These are phyloP conservation scores for Monosporascus sp. DNA, from an alignment of 2,329 filamentous ascomycete species.

Conservation along the genomic window DNA sequence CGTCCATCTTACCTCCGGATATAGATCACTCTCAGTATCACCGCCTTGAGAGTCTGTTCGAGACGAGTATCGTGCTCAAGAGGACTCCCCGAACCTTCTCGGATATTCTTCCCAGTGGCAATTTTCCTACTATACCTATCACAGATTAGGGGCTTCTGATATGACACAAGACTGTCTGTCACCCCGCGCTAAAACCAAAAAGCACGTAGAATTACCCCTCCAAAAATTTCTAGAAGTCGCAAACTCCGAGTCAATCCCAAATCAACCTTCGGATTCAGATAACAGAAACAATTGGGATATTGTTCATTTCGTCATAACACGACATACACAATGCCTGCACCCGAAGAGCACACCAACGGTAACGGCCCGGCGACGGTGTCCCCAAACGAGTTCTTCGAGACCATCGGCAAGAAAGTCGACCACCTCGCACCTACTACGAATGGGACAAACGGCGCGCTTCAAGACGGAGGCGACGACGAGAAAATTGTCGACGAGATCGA, in stretches of 20 bases:
- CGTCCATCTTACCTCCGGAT: no score
- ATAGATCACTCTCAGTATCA: no score
- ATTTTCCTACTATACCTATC: neutral
- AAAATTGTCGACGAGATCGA: slow-evolving; percentile 64
- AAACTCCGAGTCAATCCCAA: slow-evolving; percentile 3
- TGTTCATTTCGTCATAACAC: neutral
- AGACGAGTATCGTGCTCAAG: neutral
- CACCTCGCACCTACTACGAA: slow-evolving; percentile 36
- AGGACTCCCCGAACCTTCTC: neutral
- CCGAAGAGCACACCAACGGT: slow-evolving; percentile 31
- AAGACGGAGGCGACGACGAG: slow-evolving; percentile 39
- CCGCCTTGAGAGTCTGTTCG: no score
- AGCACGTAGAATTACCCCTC: slow-evolving; percentile 28
- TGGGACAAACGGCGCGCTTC: slow-evolving; percentile 21
- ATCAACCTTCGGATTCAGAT: neutral
- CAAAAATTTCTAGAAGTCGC: slow-evolving; percentile 25
- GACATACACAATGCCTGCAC: slow-evolving; percentile 35
- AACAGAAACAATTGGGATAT: neutral
- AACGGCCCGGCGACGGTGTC: slow-evolving; percentile 16
- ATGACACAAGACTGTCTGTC: slow-evolving; percentile 28
- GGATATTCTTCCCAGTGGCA: neutral
- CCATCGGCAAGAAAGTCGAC: slow-evolving; percentile 57
- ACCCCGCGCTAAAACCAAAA: slow-evolving; percentile 29
- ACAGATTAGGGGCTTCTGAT: slow-evolving; percentile 6
- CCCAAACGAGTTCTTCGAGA: slow-evolving; percentile 52